phyloP scores from a whole-genome alignment of 208 protist species.

The Trypanosoma theileri region DNA sequence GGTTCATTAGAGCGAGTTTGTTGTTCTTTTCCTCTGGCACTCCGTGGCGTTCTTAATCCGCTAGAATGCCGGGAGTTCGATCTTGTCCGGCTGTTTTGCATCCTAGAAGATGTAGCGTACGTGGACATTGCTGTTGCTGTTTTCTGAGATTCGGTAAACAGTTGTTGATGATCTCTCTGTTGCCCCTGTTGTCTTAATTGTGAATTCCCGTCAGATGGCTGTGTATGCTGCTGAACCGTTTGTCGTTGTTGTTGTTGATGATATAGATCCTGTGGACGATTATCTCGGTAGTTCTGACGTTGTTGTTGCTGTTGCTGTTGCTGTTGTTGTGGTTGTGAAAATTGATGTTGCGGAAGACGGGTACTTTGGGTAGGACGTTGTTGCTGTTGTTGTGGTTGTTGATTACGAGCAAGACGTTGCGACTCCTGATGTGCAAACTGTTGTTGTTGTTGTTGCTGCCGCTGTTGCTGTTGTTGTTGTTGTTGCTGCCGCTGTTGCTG shows the following conservation, averaged over 20 bases:
- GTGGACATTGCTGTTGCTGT: conserved; percentile 5
- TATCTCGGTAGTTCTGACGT: too few relatives aligned
- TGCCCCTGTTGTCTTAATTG: conserved; percentile 6
- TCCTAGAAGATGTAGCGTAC: conserved; percentile 10
- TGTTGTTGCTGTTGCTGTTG: too few relatives aligned
- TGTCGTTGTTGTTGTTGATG: conserved; percentile 12
- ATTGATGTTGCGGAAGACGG: too few relatives aligned
- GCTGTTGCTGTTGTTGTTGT: too few relatives aligned
- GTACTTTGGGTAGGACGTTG: too few relatives aligned
- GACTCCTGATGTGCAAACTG: too few relatives aligned
- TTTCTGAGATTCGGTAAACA: background rate
- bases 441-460: too few relatives aligned
- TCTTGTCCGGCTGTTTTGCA: conserved; percentile 1
- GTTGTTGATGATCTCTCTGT: conserved; percentile 7
- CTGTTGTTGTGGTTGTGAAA: conserved; percentile 1
- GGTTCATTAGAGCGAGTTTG: background rate
- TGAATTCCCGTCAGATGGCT: background rate
- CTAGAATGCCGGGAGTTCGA: conserved; percentile 3
- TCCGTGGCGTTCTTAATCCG: conserved; percentile 6
- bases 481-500: too few relatives aligned
- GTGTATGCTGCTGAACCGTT: background rate
- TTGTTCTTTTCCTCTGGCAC: background rate
- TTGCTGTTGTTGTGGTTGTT: too few relatives aligned
- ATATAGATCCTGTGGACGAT: too few relatives aligned
- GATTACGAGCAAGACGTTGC: too few relatives aligned